These are phyloP conservation scores for Coniferiporia sulphurascens DNA, from an alignment of 1,284 basidiomycete species.

Conservation along the genomic window DNA sequence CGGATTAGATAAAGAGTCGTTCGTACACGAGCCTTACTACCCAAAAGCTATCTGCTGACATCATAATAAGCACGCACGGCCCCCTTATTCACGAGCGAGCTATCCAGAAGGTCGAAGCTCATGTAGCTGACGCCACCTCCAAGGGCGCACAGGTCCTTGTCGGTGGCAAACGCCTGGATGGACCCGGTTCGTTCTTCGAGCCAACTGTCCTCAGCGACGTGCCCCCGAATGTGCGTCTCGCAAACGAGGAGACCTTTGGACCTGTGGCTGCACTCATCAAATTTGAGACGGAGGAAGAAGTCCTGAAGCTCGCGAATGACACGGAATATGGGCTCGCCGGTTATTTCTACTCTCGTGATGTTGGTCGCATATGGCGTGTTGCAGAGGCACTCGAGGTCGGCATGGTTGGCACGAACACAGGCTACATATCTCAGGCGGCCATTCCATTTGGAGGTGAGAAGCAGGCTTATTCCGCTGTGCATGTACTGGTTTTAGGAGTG, in stretches of 20 bases:
- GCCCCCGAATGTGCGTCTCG: conserved; percentile 57
- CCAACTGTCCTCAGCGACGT: conserved; percentile 92
- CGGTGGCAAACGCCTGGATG: conserved; percentile 67
- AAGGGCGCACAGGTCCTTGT: conserved; percentile 85
- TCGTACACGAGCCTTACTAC: conserved; percentile 28
- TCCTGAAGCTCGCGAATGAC: conserved; percentile 81
- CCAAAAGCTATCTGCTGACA: not conserved
- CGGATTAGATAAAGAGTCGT: conserved; percentile 80
- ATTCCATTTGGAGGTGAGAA: conserved; percentile 82
- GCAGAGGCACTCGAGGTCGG: conserved; percentile 96
- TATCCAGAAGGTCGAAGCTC: conserved; percentile 80
- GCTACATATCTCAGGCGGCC: conserved; percentile 71
- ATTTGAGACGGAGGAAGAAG: conserved; percentile 93
- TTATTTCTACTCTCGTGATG: conserved; percentile 90
- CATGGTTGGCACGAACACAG: conserved; percentile 92
- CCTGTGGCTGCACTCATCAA: conserved; percentile 74
- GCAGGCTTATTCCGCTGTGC: too few species aligned
- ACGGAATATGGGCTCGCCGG: conserved; percentile 86
- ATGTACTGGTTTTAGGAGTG: too few species aligned
- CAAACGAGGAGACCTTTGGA: conserved; percentile 85
- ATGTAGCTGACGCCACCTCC: conserved; percentile 81
- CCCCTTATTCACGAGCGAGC: conserved; percentile 89
- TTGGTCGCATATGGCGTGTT: conserved; percentile 92
- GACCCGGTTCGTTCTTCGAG: conserved; percentile 59
- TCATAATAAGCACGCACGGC: conserved; percentile 64